Base-by-base conservation (phyloP, 1,284 basidiomycete species). In the Erythrobasidium hasegawianum region DNA sequence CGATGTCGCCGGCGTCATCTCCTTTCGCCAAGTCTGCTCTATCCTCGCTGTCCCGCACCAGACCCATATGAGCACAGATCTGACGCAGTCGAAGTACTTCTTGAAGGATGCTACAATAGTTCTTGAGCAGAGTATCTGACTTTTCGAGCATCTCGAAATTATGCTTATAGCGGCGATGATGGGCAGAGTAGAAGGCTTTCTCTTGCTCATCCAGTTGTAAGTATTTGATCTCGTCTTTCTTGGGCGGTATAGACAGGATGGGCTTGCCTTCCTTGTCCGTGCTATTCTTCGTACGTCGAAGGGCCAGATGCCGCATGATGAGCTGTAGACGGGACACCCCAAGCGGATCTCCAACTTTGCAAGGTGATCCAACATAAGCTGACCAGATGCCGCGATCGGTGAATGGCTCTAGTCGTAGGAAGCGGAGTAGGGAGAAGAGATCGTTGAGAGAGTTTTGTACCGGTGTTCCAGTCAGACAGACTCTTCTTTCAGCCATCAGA, bases 391-490 rank as follows among this genome's bases (percentile, higher is more conserved):
- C 85, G 77, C 95, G 94, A 77, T 97, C 92, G 72, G 95, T 89
- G 73, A 98, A 88, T 0, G 96, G 96, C 43, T 86, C 83, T 64
- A 98, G 79, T 8, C 94, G 89, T 54, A 99, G 81, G 80, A 99
- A 98, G 77, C 93, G 94, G 82, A 99, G 86, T 64, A 98, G 82
- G 1, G 96, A 93, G 78, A 88, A 98, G 54, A 99, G 87, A 75
- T 99, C 96, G 78, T 98, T 95, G 65, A 98, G 85, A 76, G 94
- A 94, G 82, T 98, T 99, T 80, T 98, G 96, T 49, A 99, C 91
- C 0, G 96, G 96, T 7, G 96, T 99, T 68, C 96, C 96, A 9
- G 95, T 97, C 43, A 98, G 81, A 75, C 91, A 96, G 50, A 97
- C 81, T 20, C 96, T 86, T 59, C 96, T 87, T 75, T 97, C 90